Base-by-base conservation (phyloP, 1,284 basidiomycete species). In the Fistulinella cinereoalba region DNA sequence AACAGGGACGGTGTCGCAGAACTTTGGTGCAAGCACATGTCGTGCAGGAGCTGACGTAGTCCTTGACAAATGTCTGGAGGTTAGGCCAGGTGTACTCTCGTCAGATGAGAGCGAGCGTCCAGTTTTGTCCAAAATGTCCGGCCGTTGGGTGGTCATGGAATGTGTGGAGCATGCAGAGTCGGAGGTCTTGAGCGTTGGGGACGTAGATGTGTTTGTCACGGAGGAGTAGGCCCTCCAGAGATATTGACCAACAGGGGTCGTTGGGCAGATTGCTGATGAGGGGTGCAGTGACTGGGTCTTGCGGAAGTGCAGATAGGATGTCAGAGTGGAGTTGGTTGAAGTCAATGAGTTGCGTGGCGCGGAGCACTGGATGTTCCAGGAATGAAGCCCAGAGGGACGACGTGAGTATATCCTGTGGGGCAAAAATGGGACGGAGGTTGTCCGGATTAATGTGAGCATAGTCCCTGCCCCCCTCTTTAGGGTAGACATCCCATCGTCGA, bases 191-290 rank as follows among this genome's bases (percentile, higher is more conserved):
- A 6, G 10, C 1, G 2, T 39, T 16, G 7, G n/a, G 25, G n/a
- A 28, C 12, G 31, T 67, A 66, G 1, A 69, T 57, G 12, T 51
- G 12, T 7, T 56, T 56, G 24, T 56, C 43, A 1, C 6, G 10
- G 10, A 4, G 15, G 31, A 32, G 31, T 4, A 11, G 15, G 8
- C 8, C n/a, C 15, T 16, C 31, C 27, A 32, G 13, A 27, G 25
- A 12, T 27, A 27, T n/a, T n/a, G 25, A 27, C 25, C 12, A 27
- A 7, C 12, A 27, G 25, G 25, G 25, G 6, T 27, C 25, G 25
- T 7, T 27, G 25, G 25, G 25, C 25, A 27, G 25, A 27, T 6
- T 7, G 25, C 7, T 7, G 12, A 27, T 7, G 25, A 12, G 25
- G 6, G 25, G 25, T 6, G 25, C 6, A 7, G 25, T 27, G 12